Percentiles rank a stretch among this genome's conserved stretches.
Evolutionary conservation across 2,329 filamentous ascomycete genomes (phyloP).

Genomic region (Colletotrichum abscissum): DNA sequence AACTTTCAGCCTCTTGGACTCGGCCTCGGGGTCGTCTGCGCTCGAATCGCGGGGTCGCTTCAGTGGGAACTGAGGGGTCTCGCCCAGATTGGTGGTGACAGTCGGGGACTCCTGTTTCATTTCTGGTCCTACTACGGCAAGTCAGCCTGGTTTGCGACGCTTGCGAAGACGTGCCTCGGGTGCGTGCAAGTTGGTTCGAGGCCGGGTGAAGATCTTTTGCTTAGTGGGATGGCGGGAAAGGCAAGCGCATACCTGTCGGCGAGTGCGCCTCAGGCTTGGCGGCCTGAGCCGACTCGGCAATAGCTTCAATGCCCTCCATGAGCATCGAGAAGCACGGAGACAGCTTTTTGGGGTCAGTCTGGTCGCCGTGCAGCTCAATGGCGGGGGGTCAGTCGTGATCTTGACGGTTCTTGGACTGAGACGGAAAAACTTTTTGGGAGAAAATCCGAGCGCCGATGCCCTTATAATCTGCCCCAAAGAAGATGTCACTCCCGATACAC

Average conservation of each 20-base stretch:
- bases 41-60: slow-evolving; percentile 51
- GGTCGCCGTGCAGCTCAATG: slow-evolving; percentile 21
- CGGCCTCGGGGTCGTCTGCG: slow-evolving; percentile 43
- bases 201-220: slow-evolving; percentile 31
- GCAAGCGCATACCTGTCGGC: slow-evolving; percentile 47
- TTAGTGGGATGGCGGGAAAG: slow-evolving; percentile 10
- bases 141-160: slow-evolving; percentile 40
- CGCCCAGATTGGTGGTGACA: slow-evolving; percentile 43
- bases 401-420: slow-evolving; percentile 39
- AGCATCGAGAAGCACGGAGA: slow-evolving; percentile 32
- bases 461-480: slow-evolving; percentile 54
- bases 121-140: slow-evolving; percentile 39
- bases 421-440: slow-evolving; percentile 57
- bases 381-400: slow-evolving; percentile 17
- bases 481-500: slow-evolving; percentile 51
- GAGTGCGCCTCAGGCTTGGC: slow-evolving; percentile 47
- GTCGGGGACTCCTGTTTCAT: slow-evolving; percentile 52
- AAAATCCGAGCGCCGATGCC: slow-evolving; percentile 46
- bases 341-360: slow-evolving; percentile 18
- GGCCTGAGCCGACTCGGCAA: slow-evolving; percentile 54
- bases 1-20: slow-evolving; percentile 43
- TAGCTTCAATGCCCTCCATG: slow-evolving; percentile 45
- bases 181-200: slow-evolving; percentile 20
- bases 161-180: slow-evolving; percentile 1
- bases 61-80: slow-evolving; percentile 48